These are phyloP conservation scores for Neopestalotiopsis sp. DNA, from an alignment of 2,329 filamentous ascomycete genomes.

Conservation along the genomic window DNA sequence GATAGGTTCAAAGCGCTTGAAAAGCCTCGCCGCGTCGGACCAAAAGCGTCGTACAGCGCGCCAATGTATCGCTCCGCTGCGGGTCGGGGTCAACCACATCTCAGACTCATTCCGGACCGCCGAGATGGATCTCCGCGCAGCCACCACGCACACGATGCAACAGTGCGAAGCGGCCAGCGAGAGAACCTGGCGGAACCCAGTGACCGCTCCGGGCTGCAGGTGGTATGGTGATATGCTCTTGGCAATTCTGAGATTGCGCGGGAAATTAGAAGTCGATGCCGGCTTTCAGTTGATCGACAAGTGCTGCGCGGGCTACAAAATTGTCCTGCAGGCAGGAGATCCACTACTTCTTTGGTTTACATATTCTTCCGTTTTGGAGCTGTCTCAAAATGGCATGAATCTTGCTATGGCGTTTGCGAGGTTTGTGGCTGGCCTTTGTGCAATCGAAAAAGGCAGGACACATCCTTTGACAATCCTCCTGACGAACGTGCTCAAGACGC, in stretches of 20 bases:
- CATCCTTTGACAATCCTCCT: constrained; percentile 1
- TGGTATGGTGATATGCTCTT: neutral
- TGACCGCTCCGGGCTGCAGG: neutral
- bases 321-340: neutral
- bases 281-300: neutral
- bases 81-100: neutral
- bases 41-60: neutral
- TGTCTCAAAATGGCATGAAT: neutral
- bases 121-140: neutral
- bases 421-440: neutral
- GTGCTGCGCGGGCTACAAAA: neutral
- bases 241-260: neutral
- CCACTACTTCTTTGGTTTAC: neutral
- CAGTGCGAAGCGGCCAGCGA: neutral
- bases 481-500: neutral
- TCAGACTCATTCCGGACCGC: neutral
- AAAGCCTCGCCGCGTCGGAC: neutral
- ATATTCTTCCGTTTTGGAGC: neutral
- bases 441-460: neutral
- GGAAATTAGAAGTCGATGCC: neutral
- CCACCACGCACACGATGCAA: neutral
- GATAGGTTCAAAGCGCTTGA: constrained; percentile 2
- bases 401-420: neutral
- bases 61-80: neutral
- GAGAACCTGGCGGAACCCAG: neutral